These are phyloP conservation scores for Beverwykella pulmonaria DNA, from an alignment of 495 filamentous ascomycete genomes.

Conservation along the genomic window DNA sequence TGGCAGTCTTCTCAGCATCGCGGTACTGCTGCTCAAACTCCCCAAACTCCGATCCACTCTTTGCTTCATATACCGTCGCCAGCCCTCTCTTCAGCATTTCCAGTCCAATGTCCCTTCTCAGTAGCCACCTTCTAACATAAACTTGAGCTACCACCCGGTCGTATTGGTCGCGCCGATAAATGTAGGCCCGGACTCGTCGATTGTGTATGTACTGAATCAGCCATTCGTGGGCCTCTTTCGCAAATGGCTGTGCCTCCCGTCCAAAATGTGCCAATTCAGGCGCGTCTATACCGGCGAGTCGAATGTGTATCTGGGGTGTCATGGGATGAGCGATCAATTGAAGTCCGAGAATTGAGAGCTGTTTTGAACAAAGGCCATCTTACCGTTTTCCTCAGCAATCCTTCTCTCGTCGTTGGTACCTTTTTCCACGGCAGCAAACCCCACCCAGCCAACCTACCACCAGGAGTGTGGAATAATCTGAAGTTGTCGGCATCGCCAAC, in stretches of 20 bases:
- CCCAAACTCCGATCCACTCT: conserved; percentile 85
- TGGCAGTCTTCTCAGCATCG: conserved; percentile 71
- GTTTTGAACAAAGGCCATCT: conserved; percentile 36
- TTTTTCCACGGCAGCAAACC: conserved; percentile 79
- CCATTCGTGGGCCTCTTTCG: conserved; percentile 77
- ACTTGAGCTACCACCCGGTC: conserved; percentile 86
- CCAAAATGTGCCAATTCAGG: conserved; percentile 94
- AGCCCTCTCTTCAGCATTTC: conserved; percentile 84
- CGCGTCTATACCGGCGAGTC: conserved; percentile 89
- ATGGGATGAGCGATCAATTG: conserved; percentile 3
- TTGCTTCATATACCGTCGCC: conserved; percentile 91
- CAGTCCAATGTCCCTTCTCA: conserved; percentile 77
- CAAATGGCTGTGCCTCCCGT: conserved; percentile 78
- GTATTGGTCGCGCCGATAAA: conserved; percentile 88
- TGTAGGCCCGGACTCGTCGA: conserved; percentile 74
- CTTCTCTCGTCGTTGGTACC: conserved; percentile 66
- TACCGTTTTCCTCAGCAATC: conserved; percentile 77
- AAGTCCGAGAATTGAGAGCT: not conserved
- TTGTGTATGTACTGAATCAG: conserved; percentile 71
- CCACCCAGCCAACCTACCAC: conserved; percentile 85
- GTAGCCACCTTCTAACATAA: conserved; percentile 63
- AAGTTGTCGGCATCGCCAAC: conserved; percentile 98
- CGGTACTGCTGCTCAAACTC: conserved; percentile 66
- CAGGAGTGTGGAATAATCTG: conserved; percentile 89
- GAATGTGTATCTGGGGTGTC: conserved; percentile 67